Conservation (phyloP, 2,329 filamentous ascomycete genomes). For the Penicillium sp. region DNA sequence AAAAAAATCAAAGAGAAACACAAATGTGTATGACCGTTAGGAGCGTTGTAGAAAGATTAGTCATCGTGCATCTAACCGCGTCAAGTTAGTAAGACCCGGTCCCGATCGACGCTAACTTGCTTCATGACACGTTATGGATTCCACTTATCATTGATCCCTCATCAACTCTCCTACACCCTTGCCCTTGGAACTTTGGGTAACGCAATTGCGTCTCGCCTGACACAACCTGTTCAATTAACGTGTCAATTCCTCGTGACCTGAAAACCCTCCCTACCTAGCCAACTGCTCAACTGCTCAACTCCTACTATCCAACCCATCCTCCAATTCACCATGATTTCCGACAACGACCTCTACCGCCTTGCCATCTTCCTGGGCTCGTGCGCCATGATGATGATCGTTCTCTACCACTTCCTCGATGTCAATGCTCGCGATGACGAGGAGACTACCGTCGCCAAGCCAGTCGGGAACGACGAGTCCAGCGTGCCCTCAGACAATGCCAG, state of each 20-base stretch:
- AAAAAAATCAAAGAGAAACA: not conserved
- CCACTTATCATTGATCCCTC: not conserved
- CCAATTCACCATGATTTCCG: constrained; percentile 78
- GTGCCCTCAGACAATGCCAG: constrained; percentile 4
- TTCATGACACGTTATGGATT: constrained; percentile 2
- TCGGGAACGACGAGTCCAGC: constrained; percentile 8
- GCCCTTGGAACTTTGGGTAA: not conserved
- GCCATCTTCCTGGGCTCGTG: constrained; percentile 89
- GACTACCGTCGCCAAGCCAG: constrained; percentile 7
- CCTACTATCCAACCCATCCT: not conserved
- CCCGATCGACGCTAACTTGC: not conserved
- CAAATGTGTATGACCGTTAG: not conserved
- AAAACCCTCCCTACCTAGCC: not conserved
- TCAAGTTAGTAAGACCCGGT: not conserved
- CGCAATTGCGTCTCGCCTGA: not conserved
- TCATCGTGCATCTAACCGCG: not conserved
- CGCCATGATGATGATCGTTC: constrained; percentile 87
- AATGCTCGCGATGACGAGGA: constrained; percentile 66
- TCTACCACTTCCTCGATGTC: constrained; percentile 96
- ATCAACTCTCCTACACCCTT: not conserved
- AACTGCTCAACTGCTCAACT: not conserved
- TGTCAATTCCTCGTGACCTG: not conserved
- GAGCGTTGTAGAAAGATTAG: not conserved
- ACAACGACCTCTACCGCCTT: constrained; percentile 84
- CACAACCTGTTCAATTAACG: not conserved